Evolutionary conservation across 441 rosid genomes (phyloP), one percentile per base, ranked within the genome.

Genomic region (Gossypium trilobum): DNA sequence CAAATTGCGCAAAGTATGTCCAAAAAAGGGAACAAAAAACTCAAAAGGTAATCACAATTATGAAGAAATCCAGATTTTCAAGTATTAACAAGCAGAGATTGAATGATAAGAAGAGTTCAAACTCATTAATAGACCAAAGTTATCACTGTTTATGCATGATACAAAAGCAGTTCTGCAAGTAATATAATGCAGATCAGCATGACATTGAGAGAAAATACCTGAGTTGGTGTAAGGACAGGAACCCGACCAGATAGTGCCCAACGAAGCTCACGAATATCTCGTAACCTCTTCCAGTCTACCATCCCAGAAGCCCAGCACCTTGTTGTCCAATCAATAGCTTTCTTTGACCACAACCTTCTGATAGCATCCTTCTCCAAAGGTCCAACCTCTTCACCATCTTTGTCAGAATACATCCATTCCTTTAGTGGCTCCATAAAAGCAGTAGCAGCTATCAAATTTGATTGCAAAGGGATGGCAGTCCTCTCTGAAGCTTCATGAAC

Each of bases 341-440:
- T 91, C 84, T 93, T 95, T 55, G 97, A 95, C 98, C 99, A 93
- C 75, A 88, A 89, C 82, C 91, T 87, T 89, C 99, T 88, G 72
- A 95, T 85, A 72, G 89, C 91, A 82, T 95, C 99, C 85, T 95
- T 95, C 87, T 93, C 94, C 50, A 95, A 77, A 23, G 99, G 99
- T 80, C 99, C 99, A 74, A 88, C 86, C 82, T 91, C 82, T 68
- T 79, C 81, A 73, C 98, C 97, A 81, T 86, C 83, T 75, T 89
- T 86, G 78, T 85, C 95, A 70, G 86, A 70, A 78, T 87, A 90
- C 93, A 89, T 90, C 99, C 99, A 95, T 81, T 95, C 99, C 86
- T 95, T 95, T 46, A 89, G 92, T 31, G 99, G 93, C 82, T 95
- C 99, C 99, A 95, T 91, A 83, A 95, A 95, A 68, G 99, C 99